Evolutionary conservation across 768 basidiomycete species (phyloP).

Genomic region (Rubroboletus pulcherrimus): DNA sequence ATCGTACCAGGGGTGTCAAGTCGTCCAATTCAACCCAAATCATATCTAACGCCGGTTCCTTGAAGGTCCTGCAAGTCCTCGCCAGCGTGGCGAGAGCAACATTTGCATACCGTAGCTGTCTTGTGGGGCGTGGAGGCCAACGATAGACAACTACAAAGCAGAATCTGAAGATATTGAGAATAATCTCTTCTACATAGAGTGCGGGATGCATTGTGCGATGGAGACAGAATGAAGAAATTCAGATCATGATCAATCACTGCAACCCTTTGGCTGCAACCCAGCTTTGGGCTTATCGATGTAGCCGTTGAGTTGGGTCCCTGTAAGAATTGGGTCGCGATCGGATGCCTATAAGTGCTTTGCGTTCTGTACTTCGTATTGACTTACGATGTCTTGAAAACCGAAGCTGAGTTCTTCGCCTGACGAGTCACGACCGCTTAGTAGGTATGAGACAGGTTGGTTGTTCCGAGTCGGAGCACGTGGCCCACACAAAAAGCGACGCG

Average conservation of each 20-base stretch:
- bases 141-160: neutral
- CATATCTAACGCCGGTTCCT: slow-evolving; percentile 6
- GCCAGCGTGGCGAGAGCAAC: neutral
- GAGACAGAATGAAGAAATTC: too few relatives aligned
- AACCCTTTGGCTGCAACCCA: too few relatives aligned
- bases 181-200: slow-evolving; percentile 9
- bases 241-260: too few relatives aligned
- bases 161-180: slow-evolving; percentile 8
- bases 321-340: too few relatives aligned
- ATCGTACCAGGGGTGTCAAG: slow-evolving; percentile 10
- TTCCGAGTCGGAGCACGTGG: slow-evolving; percentile 9
- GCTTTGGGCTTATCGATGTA: too few relatives aligned
- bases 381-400: too few relatives aligned
- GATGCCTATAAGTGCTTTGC: too few relatives aligned
- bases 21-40: slow-evolving; percentile 10
- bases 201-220: slow-evolving; percentile 1
- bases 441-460: neutral
- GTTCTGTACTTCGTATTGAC: too few relatives aligned
- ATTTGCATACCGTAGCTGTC: neutral
- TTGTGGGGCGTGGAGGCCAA: too few relatives aligned
- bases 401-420: too few relatives aligned
- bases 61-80: slow-evolving; percentile 16
- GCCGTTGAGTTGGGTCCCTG: too few relatives aligned
- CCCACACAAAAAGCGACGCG: slow-evolving; percentile 6
- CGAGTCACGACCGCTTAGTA: too few relatives aligned